Evolutionary conservation across 768 basidiomycete genomes (phyloP).

Genomic region (Dioszegia aurantiaca): DNA sequence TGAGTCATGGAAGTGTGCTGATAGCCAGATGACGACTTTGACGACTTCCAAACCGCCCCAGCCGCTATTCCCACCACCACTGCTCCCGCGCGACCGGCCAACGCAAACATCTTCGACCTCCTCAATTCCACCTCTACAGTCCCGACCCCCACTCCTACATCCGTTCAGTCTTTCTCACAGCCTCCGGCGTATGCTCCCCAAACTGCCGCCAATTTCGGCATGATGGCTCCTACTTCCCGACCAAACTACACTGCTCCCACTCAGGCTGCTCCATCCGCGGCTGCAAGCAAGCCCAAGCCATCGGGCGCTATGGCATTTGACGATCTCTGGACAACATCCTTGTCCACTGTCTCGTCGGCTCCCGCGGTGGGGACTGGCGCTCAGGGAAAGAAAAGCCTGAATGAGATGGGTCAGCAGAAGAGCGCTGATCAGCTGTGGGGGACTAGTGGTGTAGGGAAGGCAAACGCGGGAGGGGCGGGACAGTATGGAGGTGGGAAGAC

Average conservation of each 20-base stretch:
- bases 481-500: not conserved
- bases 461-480: not conserved
- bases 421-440: conserved; percentile 79
- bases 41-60: conserved; percentile 55
- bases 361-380: conserved; percentile 16
- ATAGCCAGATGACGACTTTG: conserved; percentile 54
- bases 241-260: conserved; percentile 6
- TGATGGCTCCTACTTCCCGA: conserved; percentile 33
- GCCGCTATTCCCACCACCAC: conserved; percentile 38
- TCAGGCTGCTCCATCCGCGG: conserved; percentile 39
- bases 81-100: conserved; percentile 17
- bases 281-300: conserved; percentile 52
- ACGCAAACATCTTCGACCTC: conserved; percentile 49
- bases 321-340: conserved; percentile 80
- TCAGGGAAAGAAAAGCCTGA: conserved; percentile 67
- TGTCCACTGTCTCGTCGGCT: conserved; percentile 54
- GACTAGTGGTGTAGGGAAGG: conserved; percentile 11
- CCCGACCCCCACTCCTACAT: conserved; percentile 19
- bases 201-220: conserved; percentile 5
- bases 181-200: conserved; percentile 12
- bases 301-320: conserved; percentile 65
- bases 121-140: conserved; percentile 40
- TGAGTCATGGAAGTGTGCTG: not conserved
- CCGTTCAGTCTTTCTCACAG: conserved; percentile 16
- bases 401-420: conserved; percentile 86